Conservation (phyloP, 441 rosid species). For the Gossypium schwendimanii region DNA sequence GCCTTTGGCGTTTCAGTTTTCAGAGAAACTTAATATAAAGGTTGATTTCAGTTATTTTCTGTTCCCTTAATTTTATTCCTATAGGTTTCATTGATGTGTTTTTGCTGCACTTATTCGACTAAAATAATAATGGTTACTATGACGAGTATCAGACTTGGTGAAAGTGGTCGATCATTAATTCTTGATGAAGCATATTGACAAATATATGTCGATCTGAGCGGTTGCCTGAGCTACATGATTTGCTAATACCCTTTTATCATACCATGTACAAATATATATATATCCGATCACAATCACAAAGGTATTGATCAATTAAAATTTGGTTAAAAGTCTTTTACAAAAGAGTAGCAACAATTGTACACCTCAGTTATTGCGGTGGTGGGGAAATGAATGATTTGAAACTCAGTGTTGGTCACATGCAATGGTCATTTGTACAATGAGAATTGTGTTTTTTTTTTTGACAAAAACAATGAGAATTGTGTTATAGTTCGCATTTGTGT, state of each 20-base stretch:
- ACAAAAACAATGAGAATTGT: no score
- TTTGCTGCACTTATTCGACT: neutral
- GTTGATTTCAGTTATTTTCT: conserved; percentile 1
- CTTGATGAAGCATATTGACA: conserved; percentile 34
- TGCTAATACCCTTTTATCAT: neutral
- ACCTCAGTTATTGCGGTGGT: neutral
- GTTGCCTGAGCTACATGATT: conserved; percentile 44
- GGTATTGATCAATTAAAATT: no score
- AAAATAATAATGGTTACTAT: conserved; percentile 27
- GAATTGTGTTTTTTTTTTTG: no score
- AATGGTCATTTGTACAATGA: neutral
- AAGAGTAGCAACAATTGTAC: neutral
- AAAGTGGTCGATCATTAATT: neutral
- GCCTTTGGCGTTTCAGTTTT: conserved; percentile 29
- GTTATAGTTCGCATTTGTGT: neutral
- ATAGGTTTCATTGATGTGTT: neutral
- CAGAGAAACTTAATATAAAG: conserved; percentile 47
- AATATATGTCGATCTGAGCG: conserved; percentile 49
- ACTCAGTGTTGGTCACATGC: neutral
- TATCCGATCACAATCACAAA: no score
- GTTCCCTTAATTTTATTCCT: neutral
- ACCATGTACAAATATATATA: neutral
- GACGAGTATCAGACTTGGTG: conserved; percentile 21
- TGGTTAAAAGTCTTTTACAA: no score
- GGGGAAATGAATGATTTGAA: neutral